phyloP scores from a whole-genome alignment of 1,284 basidiomycete species.

The Trametes sp. region DNA sequence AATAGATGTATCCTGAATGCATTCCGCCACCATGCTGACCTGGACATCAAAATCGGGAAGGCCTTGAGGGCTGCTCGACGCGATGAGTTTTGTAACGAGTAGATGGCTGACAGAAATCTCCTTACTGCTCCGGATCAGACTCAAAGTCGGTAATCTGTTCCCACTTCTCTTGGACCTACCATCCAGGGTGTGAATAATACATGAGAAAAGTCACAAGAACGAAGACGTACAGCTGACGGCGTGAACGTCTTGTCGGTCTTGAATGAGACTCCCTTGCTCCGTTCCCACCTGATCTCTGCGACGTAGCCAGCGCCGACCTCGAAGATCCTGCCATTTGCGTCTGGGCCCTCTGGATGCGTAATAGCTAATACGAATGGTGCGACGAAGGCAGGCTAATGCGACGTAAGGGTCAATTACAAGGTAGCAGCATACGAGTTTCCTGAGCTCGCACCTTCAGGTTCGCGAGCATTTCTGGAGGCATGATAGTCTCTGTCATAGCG shows the following conservation, averaged over 20 bases:
- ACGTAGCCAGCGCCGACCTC: slow-evolving; percentile 96
- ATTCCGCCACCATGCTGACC: slow-evolving; percentile 46
- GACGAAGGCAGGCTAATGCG: slow-evolving; percentile 83
- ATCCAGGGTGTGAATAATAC: background rate
- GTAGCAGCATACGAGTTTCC: background rate
- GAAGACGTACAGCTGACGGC: slow-evolving; percentile 81
- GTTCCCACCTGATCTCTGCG: slow-evolving; percentile 94
- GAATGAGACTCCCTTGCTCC: slow-evolving; percentile 88
- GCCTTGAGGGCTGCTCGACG: slow-evolving; percentile 62
- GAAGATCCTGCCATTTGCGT: slow-evolving; percentile 89
- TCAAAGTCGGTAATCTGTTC: slow-evolving; percentile 82
- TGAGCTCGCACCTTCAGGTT: slow-evolving; percentile 76
- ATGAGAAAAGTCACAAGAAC: background rate
- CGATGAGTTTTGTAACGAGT: slow-evolving; percentile 8
- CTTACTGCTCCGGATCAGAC: slow-evolving; percentile 76
- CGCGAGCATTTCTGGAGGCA: slow-evolving; percentile 97
- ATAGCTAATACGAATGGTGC: slow-evolving; percentile 90
- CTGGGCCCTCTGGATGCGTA: slow-evolving; percentile 80
- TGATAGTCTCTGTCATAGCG: slow-evolving; percentile 92
- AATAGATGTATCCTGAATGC: background rate
- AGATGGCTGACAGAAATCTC: slow-evolving; percentile 3
- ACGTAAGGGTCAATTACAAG: background rate
- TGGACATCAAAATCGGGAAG: slow-evolving; percentile 76
- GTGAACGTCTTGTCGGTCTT: slow-evolving; percentile 93
- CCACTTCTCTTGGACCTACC: slow-evolving; percentile 83